A percentile compares a stretch with the other conserved stretches of the same genome.
These are phyloP conservation scores for Chytriomyces sp. DNA, from an alignment of 192 early-diverging fungal species.

Conservation along the genomic window DNA sequence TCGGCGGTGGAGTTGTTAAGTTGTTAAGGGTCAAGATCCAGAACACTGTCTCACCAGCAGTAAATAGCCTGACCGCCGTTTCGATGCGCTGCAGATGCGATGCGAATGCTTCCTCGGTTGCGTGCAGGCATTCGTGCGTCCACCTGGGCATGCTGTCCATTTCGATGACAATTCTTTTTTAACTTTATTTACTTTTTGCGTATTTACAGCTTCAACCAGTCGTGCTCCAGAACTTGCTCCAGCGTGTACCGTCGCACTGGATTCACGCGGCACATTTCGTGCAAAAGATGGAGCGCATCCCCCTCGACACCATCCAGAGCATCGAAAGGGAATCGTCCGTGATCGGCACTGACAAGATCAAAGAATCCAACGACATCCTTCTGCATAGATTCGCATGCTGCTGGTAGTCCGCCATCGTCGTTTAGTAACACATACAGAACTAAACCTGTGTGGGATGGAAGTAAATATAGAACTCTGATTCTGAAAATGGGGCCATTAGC, in stretches of 20 bases:
- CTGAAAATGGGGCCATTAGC: too few species aligned
- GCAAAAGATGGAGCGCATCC: slow-evolving; percentile 5
- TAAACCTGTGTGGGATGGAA: slow-evolving; percentile 2
- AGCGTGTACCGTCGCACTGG: neutral
- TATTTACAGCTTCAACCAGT: slow-evolving; percentile 2
- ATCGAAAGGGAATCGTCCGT: slow-evolving; percentile 8
- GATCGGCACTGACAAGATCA: neutral
- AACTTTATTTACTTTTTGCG: too few species aligned
- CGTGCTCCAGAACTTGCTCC: slow-evolving; percentile 6
- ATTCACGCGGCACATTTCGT: slow-evolving; percentile 31
- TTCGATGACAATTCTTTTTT: too few species aligned
- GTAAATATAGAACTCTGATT: too few species aligned
- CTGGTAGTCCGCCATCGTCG: slow-evolving; percentile 8
- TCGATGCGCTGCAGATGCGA: too few species aligned
- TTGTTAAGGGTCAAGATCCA: too few species aligned
- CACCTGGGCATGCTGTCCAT: too few species aligned
- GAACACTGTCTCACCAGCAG: too few species aligned
- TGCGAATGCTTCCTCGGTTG: too few species aligned
- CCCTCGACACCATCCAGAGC: neutral
- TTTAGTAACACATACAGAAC: slow-evolving; percentile 24
- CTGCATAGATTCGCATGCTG: neutral
- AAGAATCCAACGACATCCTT: neutral
- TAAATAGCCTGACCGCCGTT: too few species aligned
- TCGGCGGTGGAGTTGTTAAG: too few species aligned
- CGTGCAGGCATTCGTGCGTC: too few species aligned